Percentiles rank a stretch among this genome's conserved stretches.
phyloP scores from a whole-genome alignment of 257 asterid species.

The Solanum bulbocastanum region DNA sequence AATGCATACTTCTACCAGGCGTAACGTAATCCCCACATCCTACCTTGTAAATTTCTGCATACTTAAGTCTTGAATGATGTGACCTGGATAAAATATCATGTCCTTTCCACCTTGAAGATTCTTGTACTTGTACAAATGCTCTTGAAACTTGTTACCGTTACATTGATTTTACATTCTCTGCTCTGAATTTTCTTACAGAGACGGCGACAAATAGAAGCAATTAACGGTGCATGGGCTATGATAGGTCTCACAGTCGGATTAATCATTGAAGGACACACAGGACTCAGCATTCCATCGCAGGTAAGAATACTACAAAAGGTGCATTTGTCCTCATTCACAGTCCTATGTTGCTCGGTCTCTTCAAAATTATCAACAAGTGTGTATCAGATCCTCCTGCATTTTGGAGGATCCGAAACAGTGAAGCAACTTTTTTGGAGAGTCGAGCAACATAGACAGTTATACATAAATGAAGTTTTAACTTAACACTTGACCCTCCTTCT shows the following conservation, averaged over 20 bases:
- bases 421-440: neutral
- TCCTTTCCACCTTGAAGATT: neutral
- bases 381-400: neutral
- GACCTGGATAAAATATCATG: neutral
- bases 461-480: neutral
- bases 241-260: slow-evolving; percentile 86
- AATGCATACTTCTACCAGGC: neutral
- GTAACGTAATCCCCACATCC: neutral
- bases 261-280: slow-evolving; percentile 77
- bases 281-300: slow-evolving; percentile 62
- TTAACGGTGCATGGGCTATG: slow-evolving; percentile 97
- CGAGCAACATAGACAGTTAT: neutral
- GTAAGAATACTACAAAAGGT: slow-evolving; percentile 14
- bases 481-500: neutral
- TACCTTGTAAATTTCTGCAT: neutral
- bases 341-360: neutral
- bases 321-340: neutral
- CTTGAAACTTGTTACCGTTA: neutral
- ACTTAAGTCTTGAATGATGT: neutral
- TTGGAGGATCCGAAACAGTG: neutral
- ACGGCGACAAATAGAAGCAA: slow-evolving; percentile 65
- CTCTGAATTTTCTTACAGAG: slow-evolving; percentile 22
- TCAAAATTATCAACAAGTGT: neutral
- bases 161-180: neutral
- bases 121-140: neutral